These are phyloP conservation scores for Claviceps arundinis DNA, from an alignment of 2,329 filamentous ascomycete genomes.

Conservation along the genomic window DNA sequence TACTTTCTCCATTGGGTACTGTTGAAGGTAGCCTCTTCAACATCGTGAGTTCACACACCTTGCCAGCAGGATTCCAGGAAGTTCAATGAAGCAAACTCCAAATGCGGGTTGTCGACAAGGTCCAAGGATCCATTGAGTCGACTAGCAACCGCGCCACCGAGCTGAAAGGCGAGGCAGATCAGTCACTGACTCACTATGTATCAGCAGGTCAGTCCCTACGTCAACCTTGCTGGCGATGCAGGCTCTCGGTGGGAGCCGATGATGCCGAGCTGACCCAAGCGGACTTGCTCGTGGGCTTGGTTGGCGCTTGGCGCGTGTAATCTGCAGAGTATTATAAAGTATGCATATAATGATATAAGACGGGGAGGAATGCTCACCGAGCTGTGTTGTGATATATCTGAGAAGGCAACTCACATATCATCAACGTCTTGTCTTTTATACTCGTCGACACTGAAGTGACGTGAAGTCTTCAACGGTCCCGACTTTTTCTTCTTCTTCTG, in stretches of 20 bases:
- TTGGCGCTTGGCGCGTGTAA: not conserved
- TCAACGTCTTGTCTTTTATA: not conserved
- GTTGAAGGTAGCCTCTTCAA: no score
- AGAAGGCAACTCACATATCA: not conserved
- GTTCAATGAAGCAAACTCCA: not conserved
- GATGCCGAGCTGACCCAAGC: not conserved
- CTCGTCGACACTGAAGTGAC: not conserved
- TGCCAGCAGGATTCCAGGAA: not conserved
- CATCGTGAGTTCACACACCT: not conserved
- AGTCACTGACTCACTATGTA: not conserved
- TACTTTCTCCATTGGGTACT: no score
- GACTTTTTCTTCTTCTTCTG: no score
- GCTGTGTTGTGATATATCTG: not conserved
- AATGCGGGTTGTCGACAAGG: not conserved
- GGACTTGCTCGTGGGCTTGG: not conserved
- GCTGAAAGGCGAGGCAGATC: not conserved
- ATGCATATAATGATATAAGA: not conserved
- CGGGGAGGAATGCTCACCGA: not conserved
- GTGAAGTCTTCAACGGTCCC: not conserved
- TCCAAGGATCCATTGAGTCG: no score
- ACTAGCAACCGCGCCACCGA: not conserved
- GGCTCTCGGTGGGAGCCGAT: not conserved
- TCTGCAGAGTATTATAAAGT: not conserved
- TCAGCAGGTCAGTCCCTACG: not conserved
- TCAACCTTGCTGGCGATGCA: not conserved